phyloP scores from a whole-genome alignment of 768 basidiomycete genomes.

The Tremella fuciformis region DNA sequence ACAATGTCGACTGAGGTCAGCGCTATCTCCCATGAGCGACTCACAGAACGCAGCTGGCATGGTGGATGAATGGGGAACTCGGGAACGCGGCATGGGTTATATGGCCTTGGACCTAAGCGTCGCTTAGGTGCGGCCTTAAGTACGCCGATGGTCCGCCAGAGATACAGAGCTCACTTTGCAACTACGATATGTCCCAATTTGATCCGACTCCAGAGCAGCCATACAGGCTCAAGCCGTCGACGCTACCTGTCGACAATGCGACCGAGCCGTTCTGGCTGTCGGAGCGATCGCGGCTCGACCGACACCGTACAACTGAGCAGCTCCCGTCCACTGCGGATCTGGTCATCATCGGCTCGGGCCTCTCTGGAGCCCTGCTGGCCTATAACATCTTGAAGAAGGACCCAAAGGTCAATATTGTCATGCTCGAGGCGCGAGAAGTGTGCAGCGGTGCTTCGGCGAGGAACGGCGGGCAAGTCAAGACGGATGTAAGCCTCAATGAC shows the following conservation, averaged over 20 bases:
- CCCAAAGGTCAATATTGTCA: conserved; percentile 33
- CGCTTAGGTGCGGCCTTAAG: no score
- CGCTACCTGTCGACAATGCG: not conserved
- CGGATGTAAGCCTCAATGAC: conserved; percentile 8
- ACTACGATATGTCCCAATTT: no score
- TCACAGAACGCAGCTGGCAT: no score
- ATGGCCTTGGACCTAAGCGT: no score
- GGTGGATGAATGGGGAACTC: no score
- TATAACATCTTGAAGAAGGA: conserved; percentile 21
- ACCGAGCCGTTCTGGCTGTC: conserved; percentile 1
- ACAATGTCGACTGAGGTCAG: conserved; percentile 8
- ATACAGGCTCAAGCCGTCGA: no score
- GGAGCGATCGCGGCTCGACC: conserved; percentile 6
- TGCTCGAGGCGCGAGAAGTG: conserved; percentile 13
- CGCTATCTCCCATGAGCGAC: not conserved
- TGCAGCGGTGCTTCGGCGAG: conserved; percentile 10
- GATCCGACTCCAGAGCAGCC: no score
- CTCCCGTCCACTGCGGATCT: conserved; percentile 5
- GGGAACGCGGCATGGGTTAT: no score
- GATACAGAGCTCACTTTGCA: no score
- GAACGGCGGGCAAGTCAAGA: conserved; percentile 23
- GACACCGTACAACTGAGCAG: conserved; percentile 10
- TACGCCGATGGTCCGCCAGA: no score
- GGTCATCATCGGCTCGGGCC: conserved; percentile 19
- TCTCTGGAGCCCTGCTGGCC: conserved; percentile 24